Base-by-base conservation (phyloP, 2,329 filamentous ascomycete species). In the Fusarium burgessii region DNA sequence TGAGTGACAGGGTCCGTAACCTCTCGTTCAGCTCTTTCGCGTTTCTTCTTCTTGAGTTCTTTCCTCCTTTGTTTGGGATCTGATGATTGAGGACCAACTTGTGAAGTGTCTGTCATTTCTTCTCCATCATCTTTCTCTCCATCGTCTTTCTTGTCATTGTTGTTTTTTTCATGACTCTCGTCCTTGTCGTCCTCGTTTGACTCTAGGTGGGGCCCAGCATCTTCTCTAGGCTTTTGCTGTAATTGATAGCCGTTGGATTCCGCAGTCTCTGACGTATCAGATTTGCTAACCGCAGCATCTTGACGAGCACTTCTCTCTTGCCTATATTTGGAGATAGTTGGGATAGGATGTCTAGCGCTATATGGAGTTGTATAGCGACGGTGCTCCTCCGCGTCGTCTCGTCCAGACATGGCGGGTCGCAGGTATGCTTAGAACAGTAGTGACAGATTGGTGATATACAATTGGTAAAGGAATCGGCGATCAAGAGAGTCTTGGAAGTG, bases 1-100 rank as follows among this genome's bases (percentile, higher is more conserved):
- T 93, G 91, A 3, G 91, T 93, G 41, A 93, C 86, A 0, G 91
- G 91, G 74, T 93, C 91, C 2, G 91, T 93, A 49, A 93, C 91
- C 76, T 91, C 85, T 64, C 86, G 82, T n/a, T 85, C 84, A n/a
- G 82, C 84, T 45, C 82, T 81, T 52, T 84, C 82, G 49, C 80
- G 78, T 52, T 81, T 82, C 14, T 74, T 78, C 62, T 83, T 83
- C 72, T 86, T 85, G 76, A 85, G 83, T 11, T 81, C 79, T 61
- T 86, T 87, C 27, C 84, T 82, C 75, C 85, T 84, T 63, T 84
- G 78, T 69, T 81, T 85, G 4, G 84, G 82, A 54, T 86, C 82
- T 33, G 81, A 70, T 3, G 81, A 71, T n/a, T 77, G 75, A 5
- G 79, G 69, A 14, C 78, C 81, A 12, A 79, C 74, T 62, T 82